Evolutionary conservation across 208 protist species (phyloP), one percentile per base, ranked within the genome.

Genomic region (Trypanosoma conorhini): DNA sequence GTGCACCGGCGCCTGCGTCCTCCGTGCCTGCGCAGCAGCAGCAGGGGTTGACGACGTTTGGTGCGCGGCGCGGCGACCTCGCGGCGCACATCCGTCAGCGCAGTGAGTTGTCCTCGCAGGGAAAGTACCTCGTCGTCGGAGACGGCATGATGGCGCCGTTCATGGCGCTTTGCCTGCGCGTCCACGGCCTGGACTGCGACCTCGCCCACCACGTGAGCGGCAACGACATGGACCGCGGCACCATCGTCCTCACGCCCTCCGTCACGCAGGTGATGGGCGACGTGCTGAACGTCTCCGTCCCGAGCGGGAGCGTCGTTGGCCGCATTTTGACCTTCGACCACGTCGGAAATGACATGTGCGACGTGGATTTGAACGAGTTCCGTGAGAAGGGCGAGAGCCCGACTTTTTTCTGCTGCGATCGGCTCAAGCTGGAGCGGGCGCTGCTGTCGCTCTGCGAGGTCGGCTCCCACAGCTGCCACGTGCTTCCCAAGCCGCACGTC

Each of bases 321-420:
- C 88, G 90, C 31, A 76, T 96, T 42, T 77, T 96, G 28, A 93
- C 90, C 42, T 97, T 96, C 68, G 93, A 97, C 64, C 89, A 97
- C 79, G 87, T 90, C 17, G 90, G 89, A 30, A 97, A 97, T 69
- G 90, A 96, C 62, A 92, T 97, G 85, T 95, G 84, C 71, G 91
- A 97, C 65, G 78, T 97, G 31, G 90, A 97, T 72, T 78, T 97
- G 15, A 96, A 97, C 63, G 89, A 95, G 69, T 96, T 96, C 60
- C 91, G 92, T 38, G 90, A 94, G 70, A 91, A 94, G 72, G 92
- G 92, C n/a, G 91, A 96, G 80, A 95, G 87, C 57, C 91, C 91
- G n/a, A 96, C 93, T 3, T 97, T 97, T 77, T 97, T 96, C 68
- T 95, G 88, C 81, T 97, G 91, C 58, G 89, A 97, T 60, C 79